These are phyloP conservation scores for Sporothrix brasiliensis DNA, from an alignment of 2,329 filamentous ascomycete species.

Conservation along the genomic window DNA sequence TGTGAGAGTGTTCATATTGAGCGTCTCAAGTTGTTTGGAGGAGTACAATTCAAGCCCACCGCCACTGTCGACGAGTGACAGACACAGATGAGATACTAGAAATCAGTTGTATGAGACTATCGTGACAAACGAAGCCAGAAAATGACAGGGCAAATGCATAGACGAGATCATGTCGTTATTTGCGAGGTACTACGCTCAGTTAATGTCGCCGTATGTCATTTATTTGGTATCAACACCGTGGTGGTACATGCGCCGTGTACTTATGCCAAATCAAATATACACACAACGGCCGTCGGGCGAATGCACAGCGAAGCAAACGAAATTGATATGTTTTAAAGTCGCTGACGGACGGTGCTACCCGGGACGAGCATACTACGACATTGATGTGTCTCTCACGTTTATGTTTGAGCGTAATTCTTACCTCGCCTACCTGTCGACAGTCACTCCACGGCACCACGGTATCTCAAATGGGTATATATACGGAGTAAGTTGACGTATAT, in stretches of 20 bases:
- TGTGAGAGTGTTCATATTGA: too few relatives aligned
- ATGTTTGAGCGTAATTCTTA: not conserved
- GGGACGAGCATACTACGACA: not conserved
- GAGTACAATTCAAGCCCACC: too few relatives aligned
- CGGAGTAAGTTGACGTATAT: not conserved
- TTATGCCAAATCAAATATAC: not conserved
- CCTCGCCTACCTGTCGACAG: too few relatives aligned
- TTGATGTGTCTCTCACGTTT: not conserved
- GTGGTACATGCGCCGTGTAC: not conserved
- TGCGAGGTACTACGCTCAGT: not conserved
- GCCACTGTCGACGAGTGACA: not conserved
- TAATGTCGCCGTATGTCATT: not conserved
- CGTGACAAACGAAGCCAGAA: too few relatives aligned
- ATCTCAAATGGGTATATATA: not conserved
- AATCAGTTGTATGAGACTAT: too few relatives aligned
- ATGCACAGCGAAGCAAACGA: not conserved
- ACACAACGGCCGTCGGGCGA: not conserved
- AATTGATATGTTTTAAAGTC: too few relatives aligned
- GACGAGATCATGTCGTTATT: not conserved
- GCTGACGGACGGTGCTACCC: not conserved
- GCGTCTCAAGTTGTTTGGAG: too few relatives aligned
- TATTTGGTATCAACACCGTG: too few relatives aligned
- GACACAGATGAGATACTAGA: not conserved
- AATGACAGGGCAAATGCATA: too few relatives aligned
- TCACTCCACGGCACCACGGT: too few relatives aligned